phyloP scores from a whole-genome alignment of 495 filamentous ascomycete genomes.

The Neurospora discreta region DNA sequence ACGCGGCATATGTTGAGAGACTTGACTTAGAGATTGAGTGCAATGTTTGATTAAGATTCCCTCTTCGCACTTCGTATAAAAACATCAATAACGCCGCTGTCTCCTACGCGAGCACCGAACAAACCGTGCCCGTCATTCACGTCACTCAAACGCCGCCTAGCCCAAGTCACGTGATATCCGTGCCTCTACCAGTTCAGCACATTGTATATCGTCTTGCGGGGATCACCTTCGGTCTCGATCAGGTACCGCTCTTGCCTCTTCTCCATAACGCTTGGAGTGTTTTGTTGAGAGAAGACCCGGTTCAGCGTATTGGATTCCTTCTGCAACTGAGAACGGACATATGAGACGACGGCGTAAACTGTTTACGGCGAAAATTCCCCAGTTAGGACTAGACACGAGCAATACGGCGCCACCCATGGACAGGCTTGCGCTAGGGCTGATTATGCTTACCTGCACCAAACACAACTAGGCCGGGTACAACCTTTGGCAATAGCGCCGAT shows the following conservation, averaged over 20 bases:
- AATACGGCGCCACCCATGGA: neutral
- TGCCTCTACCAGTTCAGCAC: slow-evolving; percentile 22
- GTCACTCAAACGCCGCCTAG: neutral
- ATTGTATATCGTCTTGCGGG: slow-evolving; percentile 27
- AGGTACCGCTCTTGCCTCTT: slow-evolving; percentile 16
- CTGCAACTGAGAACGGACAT: slow-evolving; percentile 21
- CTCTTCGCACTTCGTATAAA: neutral
- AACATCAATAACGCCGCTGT: neutral
- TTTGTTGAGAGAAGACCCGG: slow-evolving; percentile 29
- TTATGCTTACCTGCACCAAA: slow-evolving; percentile 17
- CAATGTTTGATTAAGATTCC: neutral
- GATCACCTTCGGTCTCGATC: slow-evolving; percentile 27
- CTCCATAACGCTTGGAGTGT: slow-evolving; percentile 25
- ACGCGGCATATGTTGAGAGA: too few species aligned
- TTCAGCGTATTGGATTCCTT: slow-evolving; percentile 25
- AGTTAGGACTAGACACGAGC: neutral
- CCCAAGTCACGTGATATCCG: neutral
- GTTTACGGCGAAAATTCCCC: neutral
- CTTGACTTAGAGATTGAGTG: too few species aligned
- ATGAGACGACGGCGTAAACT: slow-evolving; percentile 22
- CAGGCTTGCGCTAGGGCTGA: neutral
- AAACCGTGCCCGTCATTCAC: neutral
- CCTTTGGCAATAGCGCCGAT: neutral
- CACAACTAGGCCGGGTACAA: slow-evolving; percentile 16
- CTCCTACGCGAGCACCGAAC: neutral